Evolutionary conservation across 805 yeast species (phyloP).

Genomic region (Kockiozyma suomiensis): DNA sequence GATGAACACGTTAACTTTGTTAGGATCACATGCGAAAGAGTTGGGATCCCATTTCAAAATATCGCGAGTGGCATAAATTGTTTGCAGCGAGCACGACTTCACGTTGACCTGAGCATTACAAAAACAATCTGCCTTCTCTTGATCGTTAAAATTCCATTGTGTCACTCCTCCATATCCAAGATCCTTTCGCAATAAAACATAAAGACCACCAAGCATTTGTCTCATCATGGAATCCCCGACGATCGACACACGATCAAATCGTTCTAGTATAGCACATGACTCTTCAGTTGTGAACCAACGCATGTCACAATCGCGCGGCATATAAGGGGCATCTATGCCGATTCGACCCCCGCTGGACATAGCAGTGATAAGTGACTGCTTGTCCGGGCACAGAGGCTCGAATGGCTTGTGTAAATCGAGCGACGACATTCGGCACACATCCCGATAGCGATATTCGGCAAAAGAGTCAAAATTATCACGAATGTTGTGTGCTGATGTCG

Average conservation of each 20-base stretch:
- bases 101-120: conserved; percentile 35
- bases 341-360: conserved; percentile 33
- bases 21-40: conserved; percentile 32
- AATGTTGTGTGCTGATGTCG: conserved; percentile 6
- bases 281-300: conserved; percentile 34
- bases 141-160: conserved; percentile 33
- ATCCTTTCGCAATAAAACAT: conserved; percentile 29
- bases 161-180: conserved; percentile 34
- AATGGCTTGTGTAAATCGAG: conserved; percentile 33
- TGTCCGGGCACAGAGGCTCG: conserved; percentile 31
- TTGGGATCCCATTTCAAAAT: conserved; percentile 31
- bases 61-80: conserved; percentile 28
- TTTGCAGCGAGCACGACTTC: conserved; percentile 30
- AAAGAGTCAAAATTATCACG: conserved; percentile 32
- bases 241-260: conserved; percentile 29
- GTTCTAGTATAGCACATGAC: conserved; percentile 28
- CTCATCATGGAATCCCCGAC: conserved; percentile 35
- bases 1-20: conserved; percentile 29
- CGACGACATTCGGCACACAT: conserved; percentile 32
- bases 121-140: conserved; percentile 33
- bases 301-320: conserved; percentile 35
- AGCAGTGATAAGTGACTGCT: conserved; percentile 25
- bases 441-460: conserved; percentile 30
- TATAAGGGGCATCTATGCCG: conserved; percentile 34
- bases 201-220: conserved; percentile 33